These are phyloP conservation scores for Arachnopeziza araneosa DNA, from an alignment of 2,329 filamentous ascomycete species.

Conservation along the genomic window DNA sequence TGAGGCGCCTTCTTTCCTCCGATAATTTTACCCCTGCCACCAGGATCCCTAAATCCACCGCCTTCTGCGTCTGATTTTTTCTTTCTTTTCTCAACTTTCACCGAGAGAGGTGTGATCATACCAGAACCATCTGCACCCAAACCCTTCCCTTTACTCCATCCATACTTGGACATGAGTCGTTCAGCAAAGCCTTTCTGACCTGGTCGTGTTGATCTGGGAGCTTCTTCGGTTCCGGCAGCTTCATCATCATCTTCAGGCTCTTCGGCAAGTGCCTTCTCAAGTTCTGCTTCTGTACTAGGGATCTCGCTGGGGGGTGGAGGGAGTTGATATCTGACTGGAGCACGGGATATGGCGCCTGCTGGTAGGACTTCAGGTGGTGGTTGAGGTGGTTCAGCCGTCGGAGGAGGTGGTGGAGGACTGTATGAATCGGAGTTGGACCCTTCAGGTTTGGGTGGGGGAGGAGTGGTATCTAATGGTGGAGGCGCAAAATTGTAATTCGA, in stretches of 20 bases:
- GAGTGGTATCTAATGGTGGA: constrained; percentile 38
- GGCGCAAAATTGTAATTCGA: constrained; percentile 51
- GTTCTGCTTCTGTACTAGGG: constrained; percentile 46
- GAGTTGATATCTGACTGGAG: constrained; percentile 67
- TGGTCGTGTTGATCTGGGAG: constrained; percentile 58
- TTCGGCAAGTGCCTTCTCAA: constrained; percentile 39
- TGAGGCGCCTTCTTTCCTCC: constrained; percentile 56
- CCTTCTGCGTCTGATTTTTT: constrained; percentile 74
- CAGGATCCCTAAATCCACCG: constrained; percentile 65
- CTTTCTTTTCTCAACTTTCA: constrained; percentile 81
- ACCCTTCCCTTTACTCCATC: constrained; percentile 83
- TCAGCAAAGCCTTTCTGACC: constrained; percentile 82
- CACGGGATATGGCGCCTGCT: constrained; percentile 65
- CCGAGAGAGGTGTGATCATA: constrained; percentile 76
- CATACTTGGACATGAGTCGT: constrained; percentile 87
- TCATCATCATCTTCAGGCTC: constrained; percentile 33
- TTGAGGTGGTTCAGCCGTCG: constrained; percentile 30
- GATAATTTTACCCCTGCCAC: constrained; percentile 71
- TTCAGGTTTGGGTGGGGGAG: constrained; percentile 11
- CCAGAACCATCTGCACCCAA: constrained; percentile 77
- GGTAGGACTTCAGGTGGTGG: constrained; percentile 26
- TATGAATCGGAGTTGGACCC: constrained; percentile 15
- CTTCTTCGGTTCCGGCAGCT: constrained; percentile 28
- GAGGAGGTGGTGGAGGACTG: constrained; percentile 27
- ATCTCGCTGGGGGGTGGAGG: constrained; percentile 46